Evolutionary conservation across 208 protist species (phyloP), one percentile per base, ranked within the genome.

Genomic region (Porcisia hertigi): DNA sequence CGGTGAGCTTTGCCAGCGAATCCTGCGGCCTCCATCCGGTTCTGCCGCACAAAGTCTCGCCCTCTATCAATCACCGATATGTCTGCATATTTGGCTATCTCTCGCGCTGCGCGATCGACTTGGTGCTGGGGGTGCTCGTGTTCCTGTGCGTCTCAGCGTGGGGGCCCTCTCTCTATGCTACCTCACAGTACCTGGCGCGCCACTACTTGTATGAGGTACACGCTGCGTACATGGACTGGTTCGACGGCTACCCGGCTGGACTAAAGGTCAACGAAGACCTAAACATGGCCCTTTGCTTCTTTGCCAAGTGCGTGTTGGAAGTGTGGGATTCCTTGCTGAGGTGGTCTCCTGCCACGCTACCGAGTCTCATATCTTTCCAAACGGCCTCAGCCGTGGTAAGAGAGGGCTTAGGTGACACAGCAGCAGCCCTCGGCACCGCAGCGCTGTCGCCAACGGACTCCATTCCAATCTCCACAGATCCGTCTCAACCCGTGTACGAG

Each of bases 181-280:
- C 67, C 62, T 77, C 85, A 63, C 81, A 84, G 69, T 75, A 74
- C 71, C 34, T 93, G 30, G 81, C 87, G 39, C 85, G 87, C 18
- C 76, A 86, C 67, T 89, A 87, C 67, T 73, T 97, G 34, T 92
- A 88, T 63, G 90, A 95, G 65, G 41, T 91, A 14, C 93, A 97
- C 86, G 81, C 92, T 63, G 79, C 82, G n/a, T 95, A 94, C 81
- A 89, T 98, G 77, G 80, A 95, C 69, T 98, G 97, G 97, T 94
- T 98, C 74, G 92, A 95, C 66, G 92, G 94, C 53, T 98, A 93
- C 90, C 97, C 97, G 3, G 94, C 93, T 11, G 97, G 97, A 8
- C 84, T 98, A n/a, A 98, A 98, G 86, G 84, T 97, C 60, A 98
- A 98, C 85, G 91, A 94, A 71, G 93, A 98, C 66, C 78, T 98